Conservation (phyloP, 1,284 basidiomycete species). For the Fistulinella cinereoalba region DNA sequence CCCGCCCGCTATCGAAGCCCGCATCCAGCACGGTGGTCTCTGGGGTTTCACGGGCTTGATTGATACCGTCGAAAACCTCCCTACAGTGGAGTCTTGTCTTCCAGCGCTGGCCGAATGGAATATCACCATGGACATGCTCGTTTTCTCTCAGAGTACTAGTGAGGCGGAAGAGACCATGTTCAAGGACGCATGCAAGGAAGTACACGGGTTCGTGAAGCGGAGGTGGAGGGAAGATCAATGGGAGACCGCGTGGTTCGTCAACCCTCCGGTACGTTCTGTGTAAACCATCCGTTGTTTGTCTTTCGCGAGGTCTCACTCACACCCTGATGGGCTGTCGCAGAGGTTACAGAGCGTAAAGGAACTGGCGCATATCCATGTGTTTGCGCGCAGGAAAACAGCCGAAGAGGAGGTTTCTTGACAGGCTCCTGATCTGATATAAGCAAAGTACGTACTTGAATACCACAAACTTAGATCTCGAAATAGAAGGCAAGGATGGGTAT, state of each 20-base stretch:
- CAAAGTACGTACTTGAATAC: not conserved
- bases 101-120: conserved; percentile 68
- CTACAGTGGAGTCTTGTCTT: conserved; percentile 57
- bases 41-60: conserved; percentile 82
- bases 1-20: conserved; percentile 43
- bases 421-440: conserved; percentile 6
- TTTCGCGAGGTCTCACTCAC: not conserved
- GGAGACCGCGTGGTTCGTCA: conserved; percentile 87
- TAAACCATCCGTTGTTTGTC: not conserved
- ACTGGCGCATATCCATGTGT: conserved; percentile 78
- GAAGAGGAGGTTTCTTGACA: conserved; percentile 24
- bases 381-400: conserved; percentile 54
- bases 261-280: conserved; percentile 67
- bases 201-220: conserved; percentile 57
- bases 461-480: conserved; percentile 1
- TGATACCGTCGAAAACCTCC: conserved; percentile 56
- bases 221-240: conserved; percentile 66
- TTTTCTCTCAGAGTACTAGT: conserved; percentile 41
- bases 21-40: conserved; percentile 61
- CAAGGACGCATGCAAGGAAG: conserved; percentile 50
- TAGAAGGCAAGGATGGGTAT: conserved; percentile 7
- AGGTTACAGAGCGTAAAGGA: conserved; percentile 76
- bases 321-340: conserved; percentile 40
- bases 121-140: conserved; percentile 56
- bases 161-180: conserved; percentile 54